Percentiles rank a stretch among this genome's conserved stretches.
phyloP scores from a whole-genome alignment of 768 basidiomycete species.

The Macrolepiota dolichaula region DNA sequence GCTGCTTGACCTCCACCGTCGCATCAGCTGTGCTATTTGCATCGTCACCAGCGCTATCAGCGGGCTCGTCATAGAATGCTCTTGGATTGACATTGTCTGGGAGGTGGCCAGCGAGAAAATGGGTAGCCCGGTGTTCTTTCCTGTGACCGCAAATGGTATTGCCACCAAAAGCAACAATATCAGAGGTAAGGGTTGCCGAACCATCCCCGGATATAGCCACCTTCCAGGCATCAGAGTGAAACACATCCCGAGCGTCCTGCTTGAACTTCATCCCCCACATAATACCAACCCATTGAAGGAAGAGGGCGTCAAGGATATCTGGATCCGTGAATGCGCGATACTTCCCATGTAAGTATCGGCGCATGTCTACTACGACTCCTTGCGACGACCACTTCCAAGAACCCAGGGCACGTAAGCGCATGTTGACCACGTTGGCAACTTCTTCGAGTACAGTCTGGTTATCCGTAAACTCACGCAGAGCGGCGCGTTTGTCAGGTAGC shows the following conservation, averaged over 20 bases:
- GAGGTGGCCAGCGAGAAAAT: slow-evolving; percentile 36
- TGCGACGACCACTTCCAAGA: slow-evolving; percentile 42
- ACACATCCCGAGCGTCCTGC: slow-evolving; percentile 23
- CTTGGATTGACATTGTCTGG: slow-evolving; percentile 15
- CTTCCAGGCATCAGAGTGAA: slow-evolving; percentile 36
- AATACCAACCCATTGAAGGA: slow-evolving; percentile 42
- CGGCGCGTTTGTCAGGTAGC: slow-evolving; percentile 36
- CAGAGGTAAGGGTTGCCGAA: slow-evolving; percentile 17
- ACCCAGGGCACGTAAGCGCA: slow-evolving; percentile 39
- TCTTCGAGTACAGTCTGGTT: slow-evolving; percentile 36
- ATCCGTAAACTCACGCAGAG: slow-evolving; percentile 37
- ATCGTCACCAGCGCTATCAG: slow-evolving; percentile 17
- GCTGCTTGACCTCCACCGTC: slow-evolving; percentile 29
- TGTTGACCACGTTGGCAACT: slow-evolving; percentile 40
- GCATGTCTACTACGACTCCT: slow-evolving; percentile 40
- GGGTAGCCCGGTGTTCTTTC: slow-evolving; percentile 18
- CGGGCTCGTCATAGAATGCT: slow-evolving; percentile 22
- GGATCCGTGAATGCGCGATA: slow-evolving; percentile 49
- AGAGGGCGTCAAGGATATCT: slow-evolving; percentile 41
- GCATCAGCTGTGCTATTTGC: slow-evolving; percentile 16
- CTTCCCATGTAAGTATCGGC: slow-evolving; percentile 45
- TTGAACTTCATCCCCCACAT: slow-evolving; percentile 39
- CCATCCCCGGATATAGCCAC: slow-evolving; percentile 17
- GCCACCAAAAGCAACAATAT: slow-evolving; percentile 2
- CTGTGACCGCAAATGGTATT: slow-evolving; percentile 25